Evolutionary conservation across 2,329 filamentous ascomycete species (phyloP).

Genomic region (Arthrobotrys pseudoclavata): DNA sequence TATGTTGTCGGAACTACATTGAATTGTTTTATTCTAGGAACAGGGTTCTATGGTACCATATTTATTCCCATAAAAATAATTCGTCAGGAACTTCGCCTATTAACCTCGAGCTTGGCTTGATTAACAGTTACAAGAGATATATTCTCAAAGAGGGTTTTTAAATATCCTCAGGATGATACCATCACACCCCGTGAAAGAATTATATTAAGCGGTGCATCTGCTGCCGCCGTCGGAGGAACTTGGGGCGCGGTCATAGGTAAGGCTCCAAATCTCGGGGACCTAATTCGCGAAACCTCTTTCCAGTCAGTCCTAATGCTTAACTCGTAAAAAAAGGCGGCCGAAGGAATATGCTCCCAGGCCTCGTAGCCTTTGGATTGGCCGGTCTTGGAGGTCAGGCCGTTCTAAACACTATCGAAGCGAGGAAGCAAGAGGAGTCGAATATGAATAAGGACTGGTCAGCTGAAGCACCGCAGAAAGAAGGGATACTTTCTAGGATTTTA

Average conservation of each 20-base stretch:
- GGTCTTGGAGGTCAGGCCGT: constrained; percentile 29
- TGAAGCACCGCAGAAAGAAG: constrained; percentile 6
- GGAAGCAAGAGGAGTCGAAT: background rate
- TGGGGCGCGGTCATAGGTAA: constrained; percentile 54
- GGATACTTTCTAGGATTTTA: constrained; percentile 36
- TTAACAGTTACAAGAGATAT: constrained; percentile 41
- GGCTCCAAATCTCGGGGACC: background rate
- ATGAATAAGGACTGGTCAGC: background rate
- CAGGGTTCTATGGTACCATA: constrained; percentile 42
- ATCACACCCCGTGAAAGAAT: background rate
- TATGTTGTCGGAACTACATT: constrained; percentile 46
- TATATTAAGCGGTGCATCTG: constrained; percentile 34
- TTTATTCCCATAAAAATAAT: background rate
- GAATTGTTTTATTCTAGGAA: constrained; percentile 46
- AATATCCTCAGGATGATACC: background rate
- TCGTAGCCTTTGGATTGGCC: constrained; percentile 41
- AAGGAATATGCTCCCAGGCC: constrained; percentile 37
- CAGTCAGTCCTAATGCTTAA: background rate
- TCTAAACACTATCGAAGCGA: constrained; percentile 19
- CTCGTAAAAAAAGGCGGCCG: constrained; percentile 37
- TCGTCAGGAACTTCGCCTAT: background rate
- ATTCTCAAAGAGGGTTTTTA: constrained; percentile 26
- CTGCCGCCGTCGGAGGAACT: constrained; percentile 37
- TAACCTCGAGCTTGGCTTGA: background rate
- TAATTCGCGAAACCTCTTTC: background rate